Evolutionary conservation across 1,284 basidiomycete genomes (phyloP), one percentile per base, ranked within the genome.

Genomic region (Tetrapyrgos nigripes): DNA sequence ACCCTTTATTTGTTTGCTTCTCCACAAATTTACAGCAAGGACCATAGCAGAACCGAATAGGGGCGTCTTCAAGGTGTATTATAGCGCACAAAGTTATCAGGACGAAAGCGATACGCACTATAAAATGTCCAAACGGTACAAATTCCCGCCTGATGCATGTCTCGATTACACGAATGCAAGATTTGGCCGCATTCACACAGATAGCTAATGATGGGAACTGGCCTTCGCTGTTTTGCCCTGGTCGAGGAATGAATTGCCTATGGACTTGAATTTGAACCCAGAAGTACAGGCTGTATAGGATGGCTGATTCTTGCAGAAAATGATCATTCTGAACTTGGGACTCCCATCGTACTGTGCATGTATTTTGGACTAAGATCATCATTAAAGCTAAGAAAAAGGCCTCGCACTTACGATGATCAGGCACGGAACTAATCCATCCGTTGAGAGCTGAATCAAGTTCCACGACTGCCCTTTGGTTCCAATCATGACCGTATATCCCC

Each of bases 21-120:
- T 82, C 78, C 86, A 88, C 13, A 87, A 81, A 62, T 83, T 85
- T 60, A 89, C 76, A 51, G 89, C 70, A 4, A 89, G 76, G 27
- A 88, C 80, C 47, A 87, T 79, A 0, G 79, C 83, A 4, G 62
- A 35, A 21, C 5, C 73, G 62, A 62, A 75, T 60, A 60, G 24
- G 2, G 46, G 44, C 27, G 50, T 53, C 55, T 54, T 35, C 31
- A 24, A 48, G 10, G 17, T 17, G 45, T 47, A 29, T n/a, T 27
- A 17, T 40, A 17, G 23, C 3, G 4, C 29, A 13, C 28, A 4
- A 44, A 37, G n/a, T 40, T 6, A 11, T 23, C 13, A 14, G 40
- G 1, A 53, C 63, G 62, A 28, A 56, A 28, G 8, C 59, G 31
- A 43, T 64, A 63, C 1, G 64, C 48, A 65, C 49, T 8, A 57